Evolutionary conservation across 805 yeast genomes (phyloP), one percentile per base, ranked within the genome.

Genomic region (Barnettozyma californica): DNA sequence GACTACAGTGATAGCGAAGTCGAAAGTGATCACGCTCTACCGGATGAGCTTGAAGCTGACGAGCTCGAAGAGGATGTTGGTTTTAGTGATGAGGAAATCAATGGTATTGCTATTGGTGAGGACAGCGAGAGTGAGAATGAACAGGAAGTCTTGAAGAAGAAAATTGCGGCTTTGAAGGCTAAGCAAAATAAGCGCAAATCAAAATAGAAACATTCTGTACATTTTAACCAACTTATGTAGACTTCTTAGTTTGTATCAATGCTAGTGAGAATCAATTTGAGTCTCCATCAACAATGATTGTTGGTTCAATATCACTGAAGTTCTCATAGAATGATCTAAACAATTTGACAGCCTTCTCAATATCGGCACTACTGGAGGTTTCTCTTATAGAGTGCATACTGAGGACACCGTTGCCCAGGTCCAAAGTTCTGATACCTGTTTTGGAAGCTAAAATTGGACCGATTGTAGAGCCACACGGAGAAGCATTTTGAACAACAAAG

Each of bases 381-480:
- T 91, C 98, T 65, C 97, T 78, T 52, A 88, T 83, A 1, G 95
- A 85, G 62, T 91, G 98, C 98, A 91, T 91, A 50, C 94, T 83
- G 58, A 91, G 71, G 60, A 90, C 94, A 1, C 97, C 95, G 60
- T 87, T 88, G 49, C 98, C 98, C 46, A 91, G 68, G 66, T 91
- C 98, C 52, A 91, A 68, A 3, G 96, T 87, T 62, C 94, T 77
- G 44, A 91, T 76, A 46, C 98, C 98, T 35, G 90, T 75, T 56
- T 85, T 85, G 3, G 95, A 83, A 33, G 96, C 84, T 49, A 92
- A 71, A 66, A 91, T 87, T 19, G 98, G 98, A 1, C 98, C 99
- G 60, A 92, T 92, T 1, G 99, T 92, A 1, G 95, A 84, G 3
- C 99, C 99, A 68, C 98, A 92, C 3, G 97, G 88, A 2, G 95